Conservation (phyloP, 768 basidiomycete genomes). For the Suillus brevipes region DNA sequence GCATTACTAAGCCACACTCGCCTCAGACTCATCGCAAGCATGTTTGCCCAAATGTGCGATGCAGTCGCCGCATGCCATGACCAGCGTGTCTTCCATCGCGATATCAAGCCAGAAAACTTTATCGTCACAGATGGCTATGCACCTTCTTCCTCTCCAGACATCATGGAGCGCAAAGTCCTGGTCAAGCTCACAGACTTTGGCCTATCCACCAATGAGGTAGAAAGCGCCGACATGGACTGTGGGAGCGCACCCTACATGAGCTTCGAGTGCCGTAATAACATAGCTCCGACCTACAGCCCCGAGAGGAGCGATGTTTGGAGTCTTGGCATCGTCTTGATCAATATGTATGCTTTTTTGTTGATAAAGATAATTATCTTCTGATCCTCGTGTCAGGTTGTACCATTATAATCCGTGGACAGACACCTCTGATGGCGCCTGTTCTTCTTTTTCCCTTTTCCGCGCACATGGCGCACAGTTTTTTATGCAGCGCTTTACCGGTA, state of each 20-base stretch:
- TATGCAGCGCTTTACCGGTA: slow-evolving; percentile 85
- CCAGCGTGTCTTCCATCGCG: slow-evolving; percentile 88
- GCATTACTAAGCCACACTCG: slow-evolving; percentile 86
- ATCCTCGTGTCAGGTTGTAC: slow-evolving; percentile 67
- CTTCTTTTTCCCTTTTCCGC: slow-evolving; percentile 81
- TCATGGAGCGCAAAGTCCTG: slow-evolving; percentile 80
- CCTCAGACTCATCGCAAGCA: slow-evolving; percentile 89
- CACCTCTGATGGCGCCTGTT: slow-evolving; percentile 76
- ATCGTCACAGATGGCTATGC: slow-evolving; percentile 85
- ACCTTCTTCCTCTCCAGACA: slow-evolving; percentile 39
- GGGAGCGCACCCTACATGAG: slow-evolving; percentile 99
- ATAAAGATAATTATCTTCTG: slow-evolving; percentile 4
- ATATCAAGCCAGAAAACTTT: slow-evolving; percentile 99
- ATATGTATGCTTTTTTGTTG: slow-evolving; percentile 63
- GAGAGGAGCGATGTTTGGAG: slow-evolving; percentile 99
- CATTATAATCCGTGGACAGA: slow-evolving; percentile 99
- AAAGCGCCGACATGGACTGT: slow-evolving; percentile 96
- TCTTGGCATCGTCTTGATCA: slow-evolving; percentile 97
- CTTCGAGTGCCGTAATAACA: slow-evolving; percentile 97
- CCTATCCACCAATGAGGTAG: slow-evolving; percentile 83
- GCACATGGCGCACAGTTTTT: slow-evolving; percentile 83
- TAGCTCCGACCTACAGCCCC: slow-evolving; percentile 91
- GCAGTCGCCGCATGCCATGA: slow-evolving; percentile 94
- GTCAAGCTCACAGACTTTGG: slow-evolving; percentile 99
- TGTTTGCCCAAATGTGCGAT: slow-evolving; percentile 99